Evolutionary conservation across 1,284 basidiomycete species (phyloP), one percentile per base, ranked within the genome.

Genomic region (Meripilus lineatus): DNA sequence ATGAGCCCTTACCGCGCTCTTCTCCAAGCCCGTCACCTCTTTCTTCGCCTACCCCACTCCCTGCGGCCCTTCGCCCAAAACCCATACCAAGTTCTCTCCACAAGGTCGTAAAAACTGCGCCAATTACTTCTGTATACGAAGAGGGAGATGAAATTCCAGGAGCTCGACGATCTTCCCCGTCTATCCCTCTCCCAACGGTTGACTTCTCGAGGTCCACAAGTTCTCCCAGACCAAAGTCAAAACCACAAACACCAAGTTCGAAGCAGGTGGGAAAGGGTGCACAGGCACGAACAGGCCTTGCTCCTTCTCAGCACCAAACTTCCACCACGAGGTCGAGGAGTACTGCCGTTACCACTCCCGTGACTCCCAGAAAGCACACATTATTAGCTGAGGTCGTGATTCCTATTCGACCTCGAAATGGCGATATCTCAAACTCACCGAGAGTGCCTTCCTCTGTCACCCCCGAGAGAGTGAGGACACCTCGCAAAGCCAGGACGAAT

Each of bases 1-100:
- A 53, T n/a, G 50, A 53, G 5, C 49, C 51, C 23, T 50, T 46
- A 11, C 51, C 46, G 25, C 50, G 51, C 1, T 55, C 56, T 11
- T 56, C 56, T 37, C 53, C 55, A n/a, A 6, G 44, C 10, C n/a
- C 28, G n/a, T 30, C 28, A 8, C 28, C n/a, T 30, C 10, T 10
- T 10, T n/a, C 28, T 30, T 30, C n/a, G 8, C 28, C 28, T 10
- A n/a, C 28, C n/a, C n/a, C n/a, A n/a, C n/a, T n/a, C n/a, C n/a
- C n/a, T n/a, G n/a, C n/a, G n/a, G n/a, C n/a, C n/a, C n/a, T n/a
- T n/a, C n/a, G n/a, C n/a, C n/a, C n/a, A n/a, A n/a, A n/a, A n/a
- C n/a, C n/a, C n/a, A n/a, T n/a, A n/a, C n/a, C n/a, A n/a, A n/a
- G n/a, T n/a, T n/a, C n/a, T n/a, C n/a, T n/a, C n/a, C n/a, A n/a